Evolutionary conservation across 2,329 filamentous ascomycete species (phyloP), one percentile per base, ranked within the genome.

Genomic region (Phoma sp.): DNA sequence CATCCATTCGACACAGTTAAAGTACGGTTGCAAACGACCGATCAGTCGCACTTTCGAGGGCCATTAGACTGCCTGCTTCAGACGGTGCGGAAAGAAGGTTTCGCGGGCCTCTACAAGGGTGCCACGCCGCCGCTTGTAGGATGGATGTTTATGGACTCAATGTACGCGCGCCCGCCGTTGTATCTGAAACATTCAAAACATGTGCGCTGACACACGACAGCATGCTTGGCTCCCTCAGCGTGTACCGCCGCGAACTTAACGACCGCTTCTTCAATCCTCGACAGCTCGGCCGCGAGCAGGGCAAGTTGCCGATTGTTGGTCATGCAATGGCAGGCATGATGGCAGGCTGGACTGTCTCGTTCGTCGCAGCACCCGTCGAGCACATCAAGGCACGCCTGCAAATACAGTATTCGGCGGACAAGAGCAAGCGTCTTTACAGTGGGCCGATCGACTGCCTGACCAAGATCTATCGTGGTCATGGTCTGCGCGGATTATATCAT

Each of bases 101-200:
- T 96, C 41, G 78, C 82, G 45, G 95, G 91, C 3, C 80, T 99
- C 37, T 99, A 98, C 83, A 99, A 98, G 79, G 93, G 93, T 67
- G 92, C 92, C 9, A 91, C 90, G 25, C 93, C 93, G 51, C 95
- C 95, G 47, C 81, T 98, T 43, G 86, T 97, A 46, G 95, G 95
- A 66, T 98, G 95, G 95, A 96, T 98, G 89, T 91, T 96, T 69
- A 98, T 98, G 93, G 95, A 99, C 79, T 86, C 83, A 49, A 74
- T 89, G 79, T 83, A 74, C 61, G 77, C n/a, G 18, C 60, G 23
- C 29, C 25, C 4, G 7, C 18, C 32, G 27, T 33, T 22, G 9
- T 5, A 29, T 23, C 5, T 46, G 44, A 52, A 45, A 52, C 39
- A 35, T 24, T 7, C 10, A 39, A 1, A 18, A 18, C 18, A 18